Percentiles rank a stretch among this genome's conserved stretches.
phyloP scores from a whole-genome alignment of 441 rosid species.

The Eutrema salsugineum region DNA sequence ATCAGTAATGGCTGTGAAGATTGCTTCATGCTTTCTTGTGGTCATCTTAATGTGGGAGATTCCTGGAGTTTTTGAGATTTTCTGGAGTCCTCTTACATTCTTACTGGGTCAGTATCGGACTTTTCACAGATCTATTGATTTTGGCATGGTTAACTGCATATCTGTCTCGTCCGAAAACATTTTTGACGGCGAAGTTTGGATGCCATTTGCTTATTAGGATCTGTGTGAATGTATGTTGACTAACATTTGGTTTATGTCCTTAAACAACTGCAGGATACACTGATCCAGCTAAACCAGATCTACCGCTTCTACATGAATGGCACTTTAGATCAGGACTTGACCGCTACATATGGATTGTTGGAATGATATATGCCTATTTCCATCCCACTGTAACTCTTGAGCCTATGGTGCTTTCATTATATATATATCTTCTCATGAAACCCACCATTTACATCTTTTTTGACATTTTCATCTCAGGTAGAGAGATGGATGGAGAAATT shows the following conservation, averaged over 20 bases:
- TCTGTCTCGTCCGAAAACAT: background rate
- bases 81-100: constrained; percentile 88
- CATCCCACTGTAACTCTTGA: constrained; percentile 74
- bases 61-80: constrained; percentile 82
- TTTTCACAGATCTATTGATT: background rate
- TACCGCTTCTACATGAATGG: constrained; percentile 88
- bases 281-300: constrained; percentile 93
- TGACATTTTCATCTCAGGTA: constrained; percentile 46
- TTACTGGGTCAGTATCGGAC: constrained; percentile 54
- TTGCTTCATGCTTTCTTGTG: constrained; percentile 77
- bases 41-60: constrained; percentile 95
- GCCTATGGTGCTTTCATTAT: background rate
- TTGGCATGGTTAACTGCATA: background rate
- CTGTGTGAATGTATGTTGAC: constrained; percentile 11
- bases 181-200: background rate
- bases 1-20: constrained; percentile 83
- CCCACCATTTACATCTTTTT: constrained; percentile 2
- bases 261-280: constrained; percentile 64
- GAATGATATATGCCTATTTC: constrained; percentile 96
- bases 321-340: constrained; percentile 99
- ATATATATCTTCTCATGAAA: background rate
- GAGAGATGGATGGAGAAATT: constrained; percentile 99
- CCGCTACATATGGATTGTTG: constrained; percentile 96
- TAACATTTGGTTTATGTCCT: background rate
- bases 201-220: background rate